Percentiles rank a stretch among this genome's conserved stretches.
Evolutionary conservation across 2,329 filamentous ascomycete genomes (phyloP).

Genomic region (Immersiporthe knoxdaviesiana): DNA sequence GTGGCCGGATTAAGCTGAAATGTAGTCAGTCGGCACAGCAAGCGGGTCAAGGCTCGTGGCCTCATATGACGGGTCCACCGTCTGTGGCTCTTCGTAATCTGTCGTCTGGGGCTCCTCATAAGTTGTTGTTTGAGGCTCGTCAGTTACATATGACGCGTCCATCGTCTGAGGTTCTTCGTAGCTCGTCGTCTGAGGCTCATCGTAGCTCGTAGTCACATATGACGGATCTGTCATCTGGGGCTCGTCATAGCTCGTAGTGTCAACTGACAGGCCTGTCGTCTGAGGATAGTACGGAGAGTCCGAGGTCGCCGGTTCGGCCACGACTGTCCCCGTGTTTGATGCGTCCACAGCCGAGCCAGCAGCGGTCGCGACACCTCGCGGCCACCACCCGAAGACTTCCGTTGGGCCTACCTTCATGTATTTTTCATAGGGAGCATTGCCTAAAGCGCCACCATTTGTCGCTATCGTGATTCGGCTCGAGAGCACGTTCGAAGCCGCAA

Average conservation of each 20-base stretch:
- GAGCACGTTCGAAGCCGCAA: not conserved
- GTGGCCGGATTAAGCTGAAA: not conserved
- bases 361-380: not conserved
- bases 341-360: not conserved
- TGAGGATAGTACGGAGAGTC: not conserved
- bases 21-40: not conserved
- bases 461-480: too few relatives aligned
- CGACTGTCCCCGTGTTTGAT: not conserved
- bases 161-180: not conserved
- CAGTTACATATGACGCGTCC: too few relatives aligned
- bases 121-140: not conserved
- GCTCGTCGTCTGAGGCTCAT: too few relatives aligned
- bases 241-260: not conserved
- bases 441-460: not conserved
- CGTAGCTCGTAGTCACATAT: not conserved
- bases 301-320: not conserved
- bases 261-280: not conserved
- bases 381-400: not conserved
- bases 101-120: not conserved
- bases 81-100: not conserved
- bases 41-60: not conserved
- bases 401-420: not conserved
- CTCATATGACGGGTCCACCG: not conserved
- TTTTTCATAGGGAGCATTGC: not conserved
- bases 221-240: not conserved